Evolutionary conservation across 164 flowering plant genomes (phyloP).

Genomic region (Chimonanthus salicifolius): DNA sequence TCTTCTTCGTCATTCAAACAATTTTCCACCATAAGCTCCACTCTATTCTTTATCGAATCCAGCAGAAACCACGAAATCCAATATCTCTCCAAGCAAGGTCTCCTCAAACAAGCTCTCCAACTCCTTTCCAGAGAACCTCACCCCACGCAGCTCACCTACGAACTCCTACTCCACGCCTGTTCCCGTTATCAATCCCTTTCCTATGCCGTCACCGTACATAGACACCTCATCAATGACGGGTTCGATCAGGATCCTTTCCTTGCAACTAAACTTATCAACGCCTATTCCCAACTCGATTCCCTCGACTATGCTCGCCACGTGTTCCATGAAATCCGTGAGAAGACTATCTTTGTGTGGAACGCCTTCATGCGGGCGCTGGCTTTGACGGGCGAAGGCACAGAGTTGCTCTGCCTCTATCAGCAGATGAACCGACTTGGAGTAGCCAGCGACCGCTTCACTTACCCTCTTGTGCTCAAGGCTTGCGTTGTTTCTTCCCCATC

Average conservation of each 20-base stretch:
- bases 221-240: slow-evolving; percentile 47
- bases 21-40: too few species aligned
- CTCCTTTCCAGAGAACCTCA: slow-evolving; percentile 37
- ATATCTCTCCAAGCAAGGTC: slow-evolving; percentile 28
- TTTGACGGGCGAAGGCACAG: slow-evolving; percentile 51
- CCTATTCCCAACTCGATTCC: slow-evolving; percentile 48
- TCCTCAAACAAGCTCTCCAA: slow-evolving; percentile 55
- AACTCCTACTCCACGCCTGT: slow-evolving; percentile 61
- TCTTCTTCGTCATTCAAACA: neutral
- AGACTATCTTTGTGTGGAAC: slow-evolving; percentile 70
- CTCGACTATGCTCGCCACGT: slow-evolving; percentile 56
- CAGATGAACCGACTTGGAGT: slow-evolving; percentile 44
- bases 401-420: slow-evolving; percentile 44
- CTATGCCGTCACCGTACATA: slow-evolving; percentile 49
- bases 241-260: slow-evolving; percentile 69
- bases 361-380: slow-evolving; percentile 71
- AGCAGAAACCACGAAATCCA: slow-evolving; percentile 45
- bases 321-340: slow-evolving; percentile 54
- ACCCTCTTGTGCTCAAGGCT: slow-evolving; percentile 74
- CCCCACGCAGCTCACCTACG: slow-evolving; percentile 73
- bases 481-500: slow-evolving; percentile 38
- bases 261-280: slow-evolving; percentile 75
- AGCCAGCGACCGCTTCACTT: slow-evolving; percentile 71
- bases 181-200: slow-evolving; percentile 31
- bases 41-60: neutral